Evolutionary conservation across 306 rosid genomes (phyloP), one percentile per base, ranked within the genome.

Genomic region (Vigna reflexopilosa): DNA sequence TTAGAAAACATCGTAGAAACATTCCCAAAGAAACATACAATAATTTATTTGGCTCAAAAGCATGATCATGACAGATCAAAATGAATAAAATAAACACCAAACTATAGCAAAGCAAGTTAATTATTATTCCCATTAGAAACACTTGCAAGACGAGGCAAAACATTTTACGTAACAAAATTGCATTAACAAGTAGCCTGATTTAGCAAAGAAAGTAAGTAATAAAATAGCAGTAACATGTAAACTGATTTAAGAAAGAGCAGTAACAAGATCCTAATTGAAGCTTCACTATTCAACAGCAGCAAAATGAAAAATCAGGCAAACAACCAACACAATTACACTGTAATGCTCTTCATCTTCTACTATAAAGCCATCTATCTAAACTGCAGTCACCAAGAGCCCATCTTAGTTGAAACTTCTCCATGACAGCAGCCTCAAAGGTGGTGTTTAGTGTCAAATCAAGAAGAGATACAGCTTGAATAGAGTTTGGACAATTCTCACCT

Each of bases 81-180:
- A 3, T 3, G 12, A 19, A 68, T 5, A 28, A 17, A 47, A 44
- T n/a, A 82, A 59, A 40, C 63, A 68, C 69, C 55, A 40, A 78
- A 32, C 12, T 13, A 78, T 28, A 1, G 67, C 71, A 69, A 63
- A 62, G 48, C 26, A 73, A 78, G 66, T 57, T 78, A 51, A 57
- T 17, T 63, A 75, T 61, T 75, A 20, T 55, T 20, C 67, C 61
- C 61, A 16, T 6, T 0, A 51, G 8, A 67, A 65, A 66, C 13
- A 63, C 47, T 67, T 51, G 28, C 32, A 83, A 58, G 61, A 22
- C 3, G 6, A 10, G 36, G 3, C 16, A 57, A 20, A 55, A 28
- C 22, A 9, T 55, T 55, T 42, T 9, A 20, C 9, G 30, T 55
- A 20, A 55, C 20, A 55, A 19, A 55, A 19, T 20, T 19, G 26